These are phyloP conservation scores for Apophysomyces variabilis DNA, from an alignment of 371 early-diverging fungal species.

Conservation along the genomic window DNA sequence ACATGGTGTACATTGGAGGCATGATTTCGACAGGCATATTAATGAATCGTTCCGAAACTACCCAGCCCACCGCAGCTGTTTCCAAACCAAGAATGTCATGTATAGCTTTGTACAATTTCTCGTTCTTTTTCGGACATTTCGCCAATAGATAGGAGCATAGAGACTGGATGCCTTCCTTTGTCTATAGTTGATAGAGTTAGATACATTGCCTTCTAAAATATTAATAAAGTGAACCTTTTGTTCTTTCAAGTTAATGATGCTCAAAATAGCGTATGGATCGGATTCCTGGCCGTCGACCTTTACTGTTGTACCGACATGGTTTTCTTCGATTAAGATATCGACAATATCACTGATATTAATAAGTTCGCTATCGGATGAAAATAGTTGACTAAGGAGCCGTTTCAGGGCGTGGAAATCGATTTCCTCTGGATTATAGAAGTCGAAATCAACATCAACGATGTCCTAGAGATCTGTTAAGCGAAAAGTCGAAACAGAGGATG, in stretches of 20 bases:
- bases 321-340: conserved; percentile 85
- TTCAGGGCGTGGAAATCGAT: conserved; percentile 94
- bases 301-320: conserved; percentile 88
- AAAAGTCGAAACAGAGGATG: background rate
- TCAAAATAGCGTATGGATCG: conserved; percentile 92
- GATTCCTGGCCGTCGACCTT: conserved; percentile 79
- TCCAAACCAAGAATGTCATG: conserved; percentile 49
- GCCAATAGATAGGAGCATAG: conserved; percentile 63
- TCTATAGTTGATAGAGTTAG: conserved; percentile 30
- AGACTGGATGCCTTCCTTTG: conserved; percentile 60
- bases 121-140: conserved; percentile 65
- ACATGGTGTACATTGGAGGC: conserved; percentile 89
- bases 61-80: conserved; percentile 61
- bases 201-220: background rate
- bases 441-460: conserved; percentile 92
- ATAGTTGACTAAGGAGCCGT: conserved; percentile 76
- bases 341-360: conserved; percentile 77
- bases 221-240: conserved; percentile 49
- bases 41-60: conserved; percentile 90
- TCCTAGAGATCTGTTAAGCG: conserved; percentile 45
- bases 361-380: conserved; percentile 80
- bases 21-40: conserved; percentile 96
- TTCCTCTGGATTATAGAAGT: conserved; percentile 89
- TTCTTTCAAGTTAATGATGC: conserved; percentile 73
- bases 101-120: conserved; percentile 44